Evolutionary conservation across 306 rosid genomes (phyloP).

Genomic region (Pyrus communis): DNA sequence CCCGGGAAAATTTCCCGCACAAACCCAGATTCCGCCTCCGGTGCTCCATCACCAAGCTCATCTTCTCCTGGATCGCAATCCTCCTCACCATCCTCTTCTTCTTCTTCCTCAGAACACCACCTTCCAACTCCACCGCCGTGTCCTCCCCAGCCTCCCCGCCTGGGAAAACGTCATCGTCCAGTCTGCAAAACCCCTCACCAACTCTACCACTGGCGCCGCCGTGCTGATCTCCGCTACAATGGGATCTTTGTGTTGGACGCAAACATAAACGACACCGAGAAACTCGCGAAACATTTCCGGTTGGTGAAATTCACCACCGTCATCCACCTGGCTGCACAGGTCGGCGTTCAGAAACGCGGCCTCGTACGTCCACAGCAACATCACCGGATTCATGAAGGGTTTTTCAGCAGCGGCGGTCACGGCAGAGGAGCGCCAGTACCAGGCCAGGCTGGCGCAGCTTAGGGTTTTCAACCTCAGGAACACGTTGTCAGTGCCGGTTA

Average conservation of each 20-base stretch:
- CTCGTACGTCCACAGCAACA: constrained; percentile 32
- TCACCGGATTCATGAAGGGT: constrained; percentile 37
- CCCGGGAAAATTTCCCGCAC: background rate
- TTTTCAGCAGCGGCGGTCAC: constrained; percentile 38
- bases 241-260: constrained; percentile 29
- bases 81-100: constrained; percentile 4
- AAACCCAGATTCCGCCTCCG: constrained; percentile 16
- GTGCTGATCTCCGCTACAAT: background rate
- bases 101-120: constrained; percentile 9
- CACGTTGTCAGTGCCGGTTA: constrained; percentile 23
- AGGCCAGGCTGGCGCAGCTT: background rate
- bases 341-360: constrained; percentile 30
- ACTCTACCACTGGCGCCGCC: constrained; percentile 10
- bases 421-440: constrained; percentile 27
- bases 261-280: constrained; percentile 13
- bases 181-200: background rate
- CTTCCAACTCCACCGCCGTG: constrained; percentile 10
- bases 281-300: constrained; percentile 16
- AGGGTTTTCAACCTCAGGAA: constrained; percentile 30
- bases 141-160: constrained; percentile 14
- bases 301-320: constrained; percentile 28
- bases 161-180: constrained; percentile 15
- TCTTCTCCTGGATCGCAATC: constrained; percentile 7
- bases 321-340: constrained; percentile 40
- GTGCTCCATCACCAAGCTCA: constrained; percentile 12